Base-by-base conservation (phyloP, 2,329 filamentous ascomycete species). In the Pestalotiopsis sp. region DNA sequence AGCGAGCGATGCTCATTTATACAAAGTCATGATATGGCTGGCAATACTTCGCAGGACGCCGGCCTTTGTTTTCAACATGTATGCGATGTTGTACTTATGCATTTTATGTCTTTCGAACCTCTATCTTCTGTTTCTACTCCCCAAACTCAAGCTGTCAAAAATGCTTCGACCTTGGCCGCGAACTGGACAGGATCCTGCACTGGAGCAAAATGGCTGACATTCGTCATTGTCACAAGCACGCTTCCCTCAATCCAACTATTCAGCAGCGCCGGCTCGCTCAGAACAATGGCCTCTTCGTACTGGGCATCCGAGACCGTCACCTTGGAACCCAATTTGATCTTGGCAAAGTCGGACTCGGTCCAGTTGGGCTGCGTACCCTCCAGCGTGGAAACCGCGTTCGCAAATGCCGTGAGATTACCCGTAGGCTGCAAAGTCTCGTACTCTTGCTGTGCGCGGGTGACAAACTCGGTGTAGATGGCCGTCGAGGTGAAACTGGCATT, bases 171-270 rank as follows among this genome's bases (percentile, higher is more conserved):
- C 23, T 77, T 77, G 13, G 70, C 68, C 2, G 78, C 74, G 64
- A 81, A 81, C 69, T 79, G 75, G 2, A 72, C 73, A 3, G 82
- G 80, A 70, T 83, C 77, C 70, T 83, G 82, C 17, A 83, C 41
- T 1, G 82, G 82, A 45, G 81, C 81, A 71, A 83, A 83, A 69
- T 83, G 82, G 69, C 81, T 83, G 5, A 83, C 81, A 1, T 75
- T 77, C 1, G 69, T 75, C 69, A 83, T 70, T 7, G 78, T 80
- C 49, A 76, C 72, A 59, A 80, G 67, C 66, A 74, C 73, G 68
- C 82, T 83, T 3, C 78, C 78, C n/a, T 73, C 70, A 62, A 83
- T 82, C 39, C 79, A 76, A 12, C 70, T 71, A 67, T 80, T 74
- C 67, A 83, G 70, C 70, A 77, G 76, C 2, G 68, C 70, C 0